Evolutionary conservation across 129 eudicot genomes (phyloP).

Genomic region (Heracleum sosnowskyi): DNA sequence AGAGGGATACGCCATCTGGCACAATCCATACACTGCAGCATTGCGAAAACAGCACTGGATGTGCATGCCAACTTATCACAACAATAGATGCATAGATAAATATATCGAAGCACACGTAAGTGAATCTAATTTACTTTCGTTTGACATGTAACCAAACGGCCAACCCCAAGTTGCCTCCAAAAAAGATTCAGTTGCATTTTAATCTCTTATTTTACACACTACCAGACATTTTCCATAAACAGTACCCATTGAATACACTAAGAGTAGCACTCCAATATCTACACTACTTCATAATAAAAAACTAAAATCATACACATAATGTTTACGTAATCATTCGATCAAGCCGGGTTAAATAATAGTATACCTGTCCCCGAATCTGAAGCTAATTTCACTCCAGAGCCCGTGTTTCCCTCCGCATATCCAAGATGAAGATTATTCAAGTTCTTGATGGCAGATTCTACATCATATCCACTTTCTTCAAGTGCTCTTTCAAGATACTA

Average conservation of each 20-base stretch:
- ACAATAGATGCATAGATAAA: background rate
- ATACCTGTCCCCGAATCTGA: constrained; percentile 38
- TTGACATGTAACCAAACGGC: background rate
- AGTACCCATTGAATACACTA: background rate
- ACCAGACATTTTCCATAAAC: background rate
- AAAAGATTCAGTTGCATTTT: constrained; percentile 28
- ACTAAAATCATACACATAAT: background rate
- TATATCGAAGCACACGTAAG: background rate
- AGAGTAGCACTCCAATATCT: background rate
- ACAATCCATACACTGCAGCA: background rate
- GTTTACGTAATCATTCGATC: background rate
- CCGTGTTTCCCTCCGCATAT: constrained; percentile 30
- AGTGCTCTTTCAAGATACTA: constrained; percentile 68
- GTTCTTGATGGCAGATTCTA: constrained; percentile 63
- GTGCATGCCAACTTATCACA: background rate
- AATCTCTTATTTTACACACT: constrained; percentile 45
- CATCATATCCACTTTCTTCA: constrained; percentile 55
- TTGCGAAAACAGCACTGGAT: background rate
- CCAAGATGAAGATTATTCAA: constrained; percentile 56
- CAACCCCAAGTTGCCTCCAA: background rate
- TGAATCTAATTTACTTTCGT: background rate
- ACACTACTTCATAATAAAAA: background rate
- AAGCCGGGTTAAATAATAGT: background rate
- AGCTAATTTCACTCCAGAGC: constrained; percentile 26
- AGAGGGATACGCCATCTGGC: too few species aligned